phyloP scores from a whole-genome alignment of 2,329 filamentous ascomycete species.

The Colletotrichum coccodes region DNA sequence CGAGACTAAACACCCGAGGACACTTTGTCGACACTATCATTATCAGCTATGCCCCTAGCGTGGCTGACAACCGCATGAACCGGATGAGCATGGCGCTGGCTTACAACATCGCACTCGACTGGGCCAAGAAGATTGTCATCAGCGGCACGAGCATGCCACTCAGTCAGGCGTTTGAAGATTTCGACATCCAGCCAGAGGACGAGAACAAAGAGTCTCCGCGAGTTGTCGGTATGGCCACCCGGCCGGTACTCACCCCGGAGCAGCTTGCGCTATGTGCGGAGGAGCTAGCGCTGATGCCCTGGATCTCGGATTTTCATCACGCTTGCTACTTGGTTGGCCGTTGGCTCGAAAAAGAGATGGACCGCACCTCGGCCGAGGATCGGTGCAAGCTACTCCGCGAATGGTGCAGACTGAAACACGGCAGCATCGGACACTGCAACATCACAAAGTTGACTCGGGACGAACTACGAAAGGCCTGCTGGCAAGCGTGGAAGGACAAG shows the following conservation, averaged over 20 bases:
- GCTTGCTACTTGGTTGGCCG: neutral
- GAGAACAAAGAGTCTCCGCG: neutral
- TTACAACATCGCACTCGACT: neutral
- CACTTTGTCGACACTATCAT: neutral
- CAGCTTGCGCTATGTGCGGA: neutral
- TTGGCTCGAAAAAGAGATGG: neutral
- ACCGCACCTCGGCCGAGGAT: neutral
- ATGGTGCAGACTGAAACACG: neutral
- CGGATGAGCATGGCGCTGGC: neutral
- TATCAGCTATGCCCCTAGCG: neutral
- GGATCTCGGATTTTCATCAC: neutral
- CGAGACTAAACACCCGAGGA: neutral
- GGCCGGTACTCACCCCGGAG: neutral
- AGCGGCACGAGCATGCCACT: neutral
- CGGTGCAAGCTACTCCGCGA: neutral
- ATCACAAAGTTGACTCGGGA: neutral
- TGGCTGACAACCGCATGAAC: neutral
- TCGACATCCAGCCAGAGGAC: neutral
- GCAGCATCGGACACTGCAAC: neutral
- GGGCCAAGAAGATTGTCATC: neutral
- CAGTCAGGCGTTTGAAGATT: neutral
- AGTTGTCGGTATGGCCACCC: no score
- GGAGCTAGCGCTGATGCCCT: neutral
- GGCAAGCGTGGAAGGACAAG: neutral
- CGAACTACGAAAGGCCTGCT: neutral